A percentile compares a stretch with the other conserved stretches of the same genome.
Conservation (phyloP, 148 eudicot genomes). For the Persicaria tinctoria region DNA sequence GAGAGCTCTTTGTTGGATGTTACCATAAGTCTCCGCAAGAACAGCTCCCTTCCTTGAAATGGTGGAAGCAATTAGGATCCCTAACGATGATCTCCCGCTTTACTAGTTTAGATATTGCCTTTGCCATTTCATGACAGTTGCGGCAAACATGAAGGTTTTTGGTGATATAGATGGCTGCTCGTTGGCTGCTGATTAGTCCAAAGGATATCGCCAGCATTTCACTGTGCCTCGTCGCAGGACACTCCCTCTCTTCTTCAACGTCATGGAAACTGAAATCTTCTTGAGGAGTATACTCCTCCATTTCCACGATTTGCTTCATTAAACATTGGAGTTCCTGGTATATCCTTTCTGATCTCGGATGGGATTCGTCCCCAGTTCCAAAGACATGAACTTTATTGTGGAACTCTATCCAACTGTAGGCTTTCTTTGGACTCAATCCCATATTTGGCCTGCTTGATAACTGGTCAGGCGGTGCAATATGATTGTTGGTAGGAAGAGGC, state of each 20-base stretch:
- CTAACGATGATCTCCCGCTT: slow-evolving; percentile 45
- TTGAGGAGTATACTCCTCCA: slow-evolving; percentile 19
- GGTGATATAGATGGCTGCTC: slow-evolving; percentile 37
- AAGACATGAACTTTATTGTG: slow-evolving; percentile 62
- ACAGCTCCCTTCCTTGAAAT: slow-evolving; percentile 56
- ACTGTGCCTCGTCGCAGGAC: slow-evolving; percentile 39
- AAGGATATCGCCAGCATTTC: slow-evolving; percentile 62
- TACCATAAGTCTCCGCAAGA: slow-evolving; percentile 41
- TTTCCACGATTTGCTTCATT: slow-evolving; percentile 31
- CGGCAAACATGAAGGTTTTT: slow-evolving; percentile 54
- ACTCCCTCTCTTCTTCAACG: slow-evolving; percentile 55
- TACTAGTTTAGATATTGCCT: slow-evolving; percentile 33
- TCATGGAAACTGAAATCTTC: slow-evolving; percentile 52
- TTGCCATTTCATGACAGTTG: slow-evolving; percentile 41
- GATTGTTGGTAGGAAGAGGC: slow-evolving; percentile 46
- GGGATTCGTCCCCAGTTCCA: slow-evolving; percentile 61
- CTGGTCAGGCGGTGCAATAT: slow-evolving; percentile 27
- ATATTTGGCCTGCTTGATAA: slow-evolving; percentile 33
- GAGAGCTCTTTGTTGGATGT: background rate
- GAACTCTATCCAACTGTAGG: slow-evolving; percentile 72
- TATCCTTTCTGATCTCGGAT: slow-evolving; percentile 49
- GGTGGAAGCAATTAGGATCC: slow-evolving; percentile 60
- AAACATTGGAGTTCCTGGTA: slow-evolving; percentile 40
- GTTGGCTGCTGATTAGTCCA: slow-evolving; percentile 45
- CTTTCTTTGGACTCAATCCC: slow-evolving; percentile 44